phyloP scores from a whole-genome alignment of 2,329 filamentous ascomycete genomes.

The Geosmithia morbida region DNA sequence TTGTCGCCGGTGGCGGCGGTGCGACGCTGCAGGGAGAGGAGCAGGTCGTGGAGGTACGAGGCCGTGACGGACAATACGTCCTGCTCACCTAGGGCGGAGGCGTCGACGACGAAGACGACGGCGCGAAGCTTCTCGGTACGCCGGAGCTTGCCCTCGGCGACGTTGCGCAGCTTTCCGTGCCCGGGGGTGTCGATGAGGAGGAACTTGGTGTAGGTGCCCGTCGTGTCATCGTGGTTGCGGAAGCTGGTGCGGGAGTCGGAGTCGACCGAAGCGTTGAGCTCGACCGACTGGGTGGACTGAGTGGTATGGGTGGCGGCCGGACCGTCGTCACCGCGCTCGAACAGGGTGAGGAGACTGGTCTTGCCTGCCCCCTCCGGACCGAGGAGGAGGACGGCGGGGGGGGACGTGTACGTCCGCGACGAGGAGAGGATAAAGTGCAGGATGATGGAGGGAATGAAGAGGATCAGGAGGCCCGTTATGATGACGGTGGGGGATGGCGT shows the following conservation, averaged over 20 bases:
- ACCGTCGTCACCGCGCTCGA: conserved; percentile 35
- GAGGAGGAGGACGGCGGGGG: conserved; percentile 66
- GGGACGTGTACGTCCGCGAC: conserved; percentile 45
- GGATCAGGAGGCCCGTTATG: conserved; percentile 52
- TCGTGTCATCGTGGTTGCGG: conserved; percentile 40
- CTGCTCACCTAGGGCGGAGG: conserved; percentile 47
- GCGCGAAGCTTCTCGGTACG: conserved; percentile 43
- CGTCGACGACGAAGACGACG: conserved; percentile 81
- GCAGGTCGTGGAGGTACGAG: conserved; percentile 74
- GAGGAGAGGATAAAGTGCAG: conserved; percentile 65
- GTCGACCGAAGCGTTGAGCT: conserved; percentile 38
- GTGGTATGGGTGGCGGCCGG: conserved; percentile 38
- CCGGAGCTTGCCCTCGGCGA: conserved; percentile 40
- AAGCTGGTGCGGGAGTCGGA: conserved; percentile 26
- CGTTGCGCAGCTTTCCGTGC: conserved; percentile 79
- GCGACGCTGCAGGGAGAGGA: conserved; percentile 70
- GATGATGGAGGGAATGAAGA: conserved; percentile 59
- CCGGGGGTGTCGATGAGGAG: conserved; percentile 81
- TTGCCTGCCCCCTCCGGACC: conserved; percentile 79
- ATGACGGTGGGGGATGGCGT: conserved; percentile 49
- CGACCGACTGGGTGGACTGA: conserved; percentile 32
- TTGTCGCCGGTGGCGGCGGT: conserved; percentile 21
- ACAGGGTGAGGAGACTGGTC: conserved; percentile 70
- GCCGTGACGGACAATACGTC: conserved; percentile 58
- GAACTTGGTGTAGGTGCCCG: conserved; percentile 51